Conservation (phyloP, 2,329 filamentous ascomycete species). For the Sporothrix curviconia region DNA sequence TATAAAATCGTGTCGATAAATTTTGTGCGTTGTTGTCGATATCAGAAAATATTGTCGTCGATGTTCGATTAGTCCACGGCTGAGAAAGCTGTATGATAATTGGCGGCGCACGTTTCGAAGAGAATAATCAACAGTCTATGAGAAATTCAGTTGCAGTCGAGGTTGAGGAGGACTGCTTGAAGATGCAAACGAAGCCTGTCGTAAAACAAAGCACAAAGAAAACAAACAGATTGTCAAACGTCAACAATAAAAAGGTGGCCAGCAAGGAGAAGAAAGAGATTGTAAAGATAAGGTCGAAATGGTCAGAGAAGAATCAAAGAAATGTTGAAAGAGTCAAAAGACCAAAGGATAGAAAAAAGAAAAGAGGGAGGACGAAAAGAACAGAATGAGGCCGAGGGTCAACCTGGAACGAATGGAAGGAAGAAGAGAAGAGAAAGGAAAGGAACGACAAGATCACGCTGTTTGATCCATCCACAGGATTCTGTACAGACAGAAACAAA, state of each 20-base stretch:
- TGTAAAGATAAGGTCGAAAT: neutral
- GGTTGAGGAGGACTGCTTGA: too few species aligned
- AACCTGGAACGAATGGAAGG: conserved; percentile 17
- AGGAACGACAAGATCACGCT: neutral
- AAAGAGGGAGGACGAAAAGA: neutral
- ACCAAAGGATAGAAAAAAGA: neutral
- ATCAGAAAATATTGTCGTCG: too few species aligned
- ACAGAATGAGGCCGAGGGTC: conserved; percentile 14
- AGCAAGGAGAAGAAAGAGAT: too few species aligned
- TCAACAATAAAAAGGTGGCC: neutral
- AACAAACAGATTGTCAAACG: neutral
- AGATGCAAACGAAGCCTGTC: neutral
- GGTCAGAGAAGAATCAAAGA: neutral
- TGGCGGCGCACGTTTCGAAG: too few species aligned
- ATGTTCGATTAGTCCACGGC: too few species aligned
- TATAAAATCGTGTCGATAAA: too few species aligned
- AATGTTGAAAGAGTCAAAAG: neutral
- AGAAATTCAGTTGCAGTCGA: too few species aligned
- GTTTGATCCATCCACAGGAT: neutral
- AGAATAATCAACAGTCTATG: too few species aligned
- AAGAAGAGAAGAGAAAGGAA: conserved; percentile 7
- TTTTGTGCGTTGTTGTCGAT: too few species aligned
- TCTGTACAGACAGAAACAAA: neutral
- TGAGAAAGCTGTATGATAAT: too few species aligned
- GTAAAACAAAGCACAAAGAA: neutral